phyloP scores from a whole-genome alignment of 208 protist species.

The Wallacemonas sp. region DNA sequence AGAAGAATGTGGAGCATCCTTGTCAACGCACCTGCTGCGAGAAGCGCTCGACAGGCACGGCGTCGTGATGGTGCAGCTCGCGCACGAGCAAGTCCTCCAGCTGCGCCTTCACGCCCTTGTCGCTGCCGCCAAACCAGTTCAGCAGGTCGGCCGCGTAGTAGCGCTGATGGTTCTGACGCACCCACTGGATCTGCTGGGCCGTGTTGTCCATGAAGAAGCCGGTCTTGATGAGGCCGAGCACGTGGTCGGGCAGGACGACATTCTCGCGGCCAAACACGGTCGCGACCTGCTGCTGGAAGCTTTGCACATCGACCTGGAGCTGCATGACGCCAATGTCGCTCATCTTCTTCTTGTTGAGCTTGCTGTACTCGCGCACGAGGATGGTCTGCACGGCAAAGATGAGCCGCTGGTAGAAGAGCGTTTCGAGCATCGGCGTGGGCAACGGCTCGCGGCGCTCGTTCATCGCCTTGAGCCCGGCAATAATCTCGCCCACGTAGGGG shows the following conservation, averaged over 20 bases:
- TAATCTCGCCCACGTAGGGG: conserved; percentile 57
- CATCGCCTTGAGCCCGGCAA: conserved; percentile 48
- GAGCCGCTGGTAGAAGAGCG: conserved; percentile 62
- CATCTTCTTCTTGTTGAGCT: conserved; percentile 69
- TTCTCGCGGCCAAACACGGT: conserved; percentile 50
- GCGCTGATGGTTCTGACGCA: conserved; percentile 48
- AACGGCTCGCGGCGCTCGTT: conserved; percentile 53
- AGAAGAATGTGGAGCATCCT: background rate
- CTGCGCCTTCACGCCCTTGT: conserved; percentile 55
- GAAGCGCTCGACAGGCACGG: conserved; percentile 65
- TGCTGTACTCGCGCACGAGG: conserved; percentile 75
- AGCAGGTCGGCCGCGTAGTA: conserved; percentile 71
- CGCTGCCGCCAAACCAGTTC: conserved; percentile 60
- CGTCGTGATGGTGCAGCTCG: conserved; percentile 67
- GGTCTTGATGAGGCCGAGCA: conserved; percentile 66
- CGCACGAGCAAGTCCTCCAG: conserved; percentile 61
- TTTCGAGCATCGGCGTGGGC: conserved; percentile 68
- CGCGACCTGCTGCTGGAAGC: conserved; percentile 72
- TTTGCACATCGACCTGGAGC: conserved; percentile 82
- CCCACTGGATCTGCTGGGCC: conserved; percentile 57
- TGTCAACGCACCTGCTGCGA: conserved; percentile 18
- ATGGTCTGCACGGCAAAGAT: conserved; percentile 72
- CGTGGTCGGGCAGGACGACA: conserved; percentile 63
- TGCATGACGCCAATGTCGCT: conserved; percentile 80
- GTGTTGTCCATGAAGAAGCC: conserved; percentile 69